Percentiles rank a stretch among this genome's conserved stretches.
phyloP scores from a whole-genome alignment of 495 filamentous ascomycete genomes.

The Thermothielavioides terrestris region DNA sequence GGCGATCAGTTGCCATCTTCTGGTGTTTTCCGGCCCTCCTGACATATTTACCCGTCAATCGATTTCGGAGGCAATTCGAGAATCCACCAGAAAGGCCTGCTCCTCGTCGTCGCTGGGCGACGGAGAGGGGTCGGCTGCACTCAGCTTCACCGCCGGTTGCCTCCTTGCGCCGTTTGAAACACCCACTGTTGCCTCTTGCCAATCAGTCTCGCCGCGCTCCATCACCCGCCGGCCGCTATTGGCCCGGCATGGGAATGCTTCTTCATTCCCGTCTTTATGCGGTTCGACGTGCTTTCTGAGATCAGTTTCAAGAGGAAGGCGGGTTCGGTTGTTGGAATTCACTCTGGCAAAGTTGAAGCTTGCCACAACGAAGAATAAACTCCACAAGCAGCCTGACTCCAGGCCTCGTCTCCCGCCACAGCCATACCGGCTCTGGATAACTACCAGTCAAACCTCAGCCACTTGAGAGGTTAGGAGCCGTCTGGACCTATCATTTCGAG shows the following conservation, averaged over 20 bases:
- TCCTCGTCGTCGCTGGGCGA: not conserved
- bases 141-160: conserved; percentile 8
- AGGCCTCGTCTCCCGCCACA: not conserved
- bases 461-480: no score
- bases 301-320: not conserved
- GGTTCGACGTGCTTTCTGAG: not conserved
- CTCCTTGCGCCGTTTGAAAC: conserved; percentile 3
- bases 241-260: not conserved
- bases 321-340: not conserved
- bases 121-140: not conserved
- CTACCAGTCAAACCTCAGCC: not conserved
- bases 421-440: no score
- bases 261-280: not conserved
- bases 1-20: no score
- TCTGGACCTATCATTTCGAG: no score
- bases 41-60: no score
- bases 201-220: not conserved
- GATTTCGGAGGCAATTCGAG: no score
- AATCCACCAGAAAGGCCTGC: no score
- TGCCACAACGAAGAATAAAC: conserved; percentile 2
- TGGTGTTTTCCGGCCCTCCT: no score
- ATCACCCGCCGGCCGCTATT: not conserved
- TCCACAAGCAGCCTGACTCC: not conserved
- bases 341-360: not conserved
- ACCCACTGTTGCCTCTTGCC: not conserved